phyloP scores from a whole-genome alignment of 2,329 filamentous ascomycete genomes.

The Apiospora hydei region DNA sequence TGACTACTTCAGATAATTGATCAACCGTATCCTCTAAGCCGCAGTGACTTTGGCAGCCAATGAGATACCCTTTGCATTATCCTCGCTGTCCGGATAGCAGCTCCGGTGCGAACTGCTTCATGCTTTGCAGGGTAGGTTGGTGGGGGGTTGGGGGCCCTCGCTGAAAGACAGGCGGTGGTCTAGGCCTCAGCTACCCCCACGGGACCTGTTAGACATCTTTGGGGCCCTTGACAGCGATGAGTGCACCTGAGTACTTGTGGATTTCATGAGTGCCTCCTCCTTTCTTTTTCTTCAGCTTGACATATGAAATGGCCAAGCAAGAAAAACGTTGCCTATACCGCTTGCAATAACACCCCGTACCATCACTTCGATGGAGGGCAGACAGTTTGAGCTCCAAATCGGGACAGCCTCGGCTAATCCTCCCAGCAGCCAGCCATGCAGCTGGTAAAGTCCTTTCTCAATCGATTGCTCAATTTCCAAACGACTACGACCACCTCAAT shows the following conservation, averaged over 20 bases:
- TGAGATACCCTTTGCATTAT: too few relatives aligned
- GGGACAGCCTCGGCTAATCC: constrained; percentile 1
- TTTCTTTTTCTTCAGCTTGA: not conserved
- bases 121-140: too few relatives aligned
- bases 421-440: too few relatives aligned
- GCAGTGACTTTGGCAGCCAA: too few relatives aligned
- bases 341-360: not conserved
- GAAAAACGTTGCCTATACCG: not conserved
- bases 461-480: not conserved
- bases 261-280: not conserved
- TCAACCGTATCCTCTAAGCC: too few relatives aligned
- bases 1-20: not conserved
- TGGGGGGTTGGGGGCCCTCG: too few relatives aligned
- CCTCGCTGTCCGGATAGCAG: too few relatives aligned
- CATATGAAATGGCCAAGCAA: not conserved
- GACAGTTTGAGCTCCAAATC: not conserved
- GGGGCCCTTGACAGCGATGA: not conserved
- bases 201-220: not conserved
- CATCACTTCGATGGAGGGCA: not conserved
- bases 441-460: not conserved
- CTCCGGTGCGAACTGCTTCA: too few relatives aligned
- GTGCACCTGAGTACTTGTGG: not conserved
- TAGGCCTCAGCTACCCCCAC: not conserved
- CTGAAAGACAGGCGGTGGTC: not conserved
- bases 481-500: not conserved